phyloP scores from a whole-genome alignment of 345 rosid genomes.

The Salix arbutifolia region DNA sequence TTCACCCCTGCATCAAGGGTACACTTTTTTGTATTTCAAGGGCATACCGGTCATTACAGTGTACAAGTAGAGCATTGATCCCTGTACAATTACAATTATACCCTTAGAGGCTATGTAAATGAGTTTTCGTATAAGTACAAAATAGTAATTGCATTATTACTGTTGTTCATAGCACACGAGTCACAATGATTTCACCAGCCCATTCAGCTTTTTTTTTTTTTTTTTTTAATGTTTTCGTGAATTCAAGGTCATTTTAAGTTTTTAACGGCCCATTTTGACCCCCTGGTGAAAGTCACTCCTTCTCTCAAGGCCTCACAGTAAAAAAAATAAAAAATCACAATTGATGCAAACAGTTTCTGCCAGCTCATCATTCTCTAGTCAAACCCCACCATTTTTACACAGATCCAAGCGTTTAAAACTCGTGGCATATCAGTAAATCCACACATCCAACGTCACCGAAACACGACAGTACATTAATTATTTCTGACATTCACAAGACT shows the following conservation, averaged over 20 bases:
- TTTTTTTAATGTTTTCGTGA: not conserved
- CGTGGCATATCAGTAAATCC: not conserved
- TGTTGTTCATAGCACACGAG: no score
- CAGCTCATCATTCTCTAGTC: not conserved
- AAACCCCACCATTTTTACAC: not conserved
- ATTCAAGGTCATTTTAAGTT: not conserved
- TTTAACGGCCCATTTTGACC: not conserved
- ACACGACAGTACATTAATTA: not conserved
- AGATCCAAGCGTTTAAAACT: not conserved
- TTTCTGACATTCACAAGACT: not conserved
- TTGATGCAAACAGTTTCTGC: not conserved
- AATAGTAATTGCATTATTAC: no score
- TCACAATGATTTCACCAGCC: no score
- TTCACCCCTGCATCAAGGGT: no score
- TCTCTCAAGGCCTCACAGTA: not conserved
- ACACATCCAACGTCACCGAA: not conserved
- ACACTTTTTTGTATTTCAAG: no score
- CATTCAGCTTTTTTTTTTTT: no score
- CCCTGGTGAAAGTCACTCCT: not conserved
- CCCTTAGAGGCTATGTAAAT: no score
- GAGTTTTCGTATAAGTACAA: no score
- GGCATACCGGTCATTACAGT: no score
- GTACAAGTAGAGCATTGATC: no score
- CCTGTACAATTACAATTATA: no score
- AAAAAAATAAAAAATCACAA: not conserved